A percentile compares a stretch with the other conserved stretches of the same genome.
Conservation (phyloP, 2,329 filamentous ascomycete species). For the Aspergillus sp. region DNA sequence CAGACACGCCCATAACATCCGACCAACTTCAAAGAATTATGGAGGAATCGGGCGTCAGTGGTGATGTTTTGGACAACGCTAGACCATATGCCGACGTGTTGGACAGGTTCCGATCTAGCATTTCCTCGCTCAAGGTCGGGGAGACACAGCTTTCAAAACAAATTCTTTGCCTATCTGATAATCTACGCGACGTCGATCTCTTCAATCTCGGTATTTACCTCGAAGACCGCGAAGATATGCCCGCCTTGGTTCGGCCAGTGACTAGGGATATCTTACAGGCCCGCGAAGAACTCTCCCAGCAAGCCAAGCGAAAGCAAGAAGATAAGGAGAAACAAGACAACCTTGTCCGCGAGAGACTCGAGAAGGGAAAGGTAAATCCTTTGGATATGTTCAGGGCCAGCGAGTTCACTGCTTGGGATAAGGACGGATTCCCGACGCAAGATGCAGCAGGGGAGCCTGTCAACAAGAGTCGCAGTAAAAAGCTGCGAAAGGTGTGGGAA, state of each 20-base stretch:
- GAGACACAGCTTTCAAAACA: not conserved
- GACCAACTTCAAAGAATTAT: not conserved
- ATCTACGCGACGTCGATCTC: not conserved
- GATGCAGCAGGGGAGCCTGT: not conserved
- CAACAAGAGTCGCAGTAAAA: not conserved
- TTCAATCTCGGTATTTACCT: not conserved
- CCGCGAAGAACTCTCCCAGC: not conserved
- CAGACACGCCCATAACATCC: not conserved
- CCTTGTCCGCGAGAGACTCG: no score
- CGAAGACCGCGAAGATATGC: not conserved
- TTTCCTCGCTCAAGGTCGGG: not conserved
- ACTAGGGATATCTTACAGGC: not conserved
- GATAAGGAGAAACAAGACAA: not conserved
- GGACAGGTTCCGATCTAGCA: not conserved
- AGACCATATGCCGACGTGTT: not conserved
- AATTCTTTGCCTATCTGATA: not conserved
- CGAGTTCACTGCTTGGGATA: not conserved
- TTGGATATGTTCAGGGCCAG: not conserved
- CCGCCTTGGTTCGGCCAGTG: not conserved
- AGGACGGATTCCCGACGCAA: not conserved
- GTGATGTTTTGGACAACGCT: no score
- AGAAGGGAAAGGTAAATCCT: not conserved
- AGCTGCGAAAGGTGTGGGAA: not conserved
- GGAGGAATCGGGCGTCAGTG: not conserved
- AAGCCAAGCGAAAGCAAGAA: not conserved